Base-by-base conservation (phyloP, 1,139 yeast genomes). In the Yamadazyma aaseri region DNA sequence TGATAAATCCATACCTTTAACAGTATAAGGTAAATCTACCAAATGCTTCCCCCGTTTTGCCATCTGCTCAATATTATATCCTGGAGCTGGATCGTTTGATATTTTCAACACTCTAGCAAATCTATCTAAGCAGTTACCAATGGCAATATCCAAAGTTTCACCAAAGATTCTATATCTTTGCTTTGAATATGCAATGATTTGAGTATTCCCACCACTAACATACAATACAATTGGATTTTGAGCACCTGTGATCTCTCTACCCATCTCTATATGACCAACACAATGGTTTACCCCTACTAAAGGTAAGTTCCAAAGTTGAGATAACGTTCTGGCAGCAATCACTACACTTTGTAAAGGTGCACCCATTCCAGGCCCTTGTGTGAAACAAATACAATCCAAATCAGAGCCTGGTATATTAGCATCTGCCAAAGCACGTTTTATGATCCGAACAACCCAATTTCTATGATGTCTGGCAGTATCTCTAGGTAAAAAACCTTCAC, bases 331-430 rank as follows among this genome's bases (percentile, higher is more conserved):
- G 2, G 98, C 98, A 1, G 95, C 95, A 29, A 92, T 71, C 2
- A 85, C 97, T 25, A 89, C 97, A 43, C 94, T 80, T 50, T 92
- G 96, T 38, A 92, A 65, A 0, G 98, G 99, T 1, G 97, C 97
- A 3, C 98, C 99, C 98, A 92, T 94, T 2, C 99, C 99, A 0
- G 98, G 98, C 4, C 98, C 99, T 58, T 86, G 95, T 2, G 97
- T 92, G 57, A 90, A 92, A 57, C 97, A 89, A 35, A 92, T 85
- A 49, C 95, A 89, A 58, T 90, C 96, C 17, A 92, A 60, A 33
- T 87, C 94, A 2, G 54, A 33, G 0, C 73, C 71, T 38, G 29
- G 64, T n/a, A 87, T 55, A 0, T 63, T 57, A 3, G 96, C 83
- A 28, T 82, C 92, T 3, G 55, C 56, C 34, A 92, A 55, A 0